These are phyloP conservation scores for Rhodotorula sp. DNA, from an alignment of 1,284 basidiomycete genomes.

Conservation along the genomic window DNA sequence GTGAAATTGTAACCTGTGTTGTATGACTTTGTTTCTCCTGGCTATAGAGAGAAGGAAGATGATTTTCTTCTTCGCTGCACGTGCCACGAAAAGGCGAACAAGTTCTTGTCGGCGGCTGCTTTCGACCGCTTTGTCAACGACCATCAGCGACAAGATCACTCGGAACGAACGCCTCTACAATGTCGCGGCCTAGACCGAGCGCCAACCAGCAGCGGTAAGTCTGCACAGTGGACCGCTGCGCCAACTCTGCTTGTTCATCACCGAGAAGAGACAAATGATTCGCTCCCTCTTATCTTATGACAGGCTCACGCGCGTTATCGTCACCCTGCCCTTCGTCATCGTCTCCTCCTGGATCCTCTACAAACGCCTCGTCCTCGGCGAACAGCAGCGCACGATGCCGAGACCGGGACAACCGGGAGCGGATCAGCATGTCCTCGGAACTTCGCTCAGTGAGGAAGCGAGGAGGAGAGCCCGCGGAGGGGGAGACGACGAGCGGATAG, in stretches of 20 bases:
- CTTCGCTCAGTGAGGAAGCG: constrained; percentile 1
- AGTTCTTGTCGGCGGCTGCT: not conserved
- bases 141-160: too few relatives aligned
- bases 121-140: not conserved
- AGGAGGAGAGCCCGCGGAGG: not conserved
- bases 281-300: too few relatives aligned
- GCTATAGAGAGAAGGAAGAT: too few relatives aligned
- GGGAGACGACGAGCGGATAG: not conserved
- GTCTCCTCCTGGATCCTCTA: constrained; percentile 34
- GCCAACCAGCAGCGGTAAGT: not conserved
- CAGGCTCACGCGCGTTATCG: constrained; percentile 39
- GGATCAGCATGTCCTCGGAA: not conserved
- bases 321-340: constrained; percentile 37
- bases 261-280: too few relatives aligned
- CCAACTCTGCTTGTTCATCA: not conserved
- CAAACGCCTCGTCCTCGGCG: constrained; percentile 38
- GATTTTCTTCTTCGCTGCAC: too few relatives aligned
- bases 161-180: not conserved
- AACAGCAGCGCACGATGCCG: constrained; percentile 32
- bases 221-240: not conserved
- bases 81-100: too few relatives aligned
- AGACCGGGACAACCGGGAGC: not conserved
- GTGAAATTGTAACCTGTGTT: not conserved
- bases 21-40: too few relatives aligned
- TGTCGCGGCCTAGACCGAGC: not conserved